Evolutionary conservation across 208 protist species (phyloP).

Genomic region (Leptomonas pyrrhocoris): DNA sequence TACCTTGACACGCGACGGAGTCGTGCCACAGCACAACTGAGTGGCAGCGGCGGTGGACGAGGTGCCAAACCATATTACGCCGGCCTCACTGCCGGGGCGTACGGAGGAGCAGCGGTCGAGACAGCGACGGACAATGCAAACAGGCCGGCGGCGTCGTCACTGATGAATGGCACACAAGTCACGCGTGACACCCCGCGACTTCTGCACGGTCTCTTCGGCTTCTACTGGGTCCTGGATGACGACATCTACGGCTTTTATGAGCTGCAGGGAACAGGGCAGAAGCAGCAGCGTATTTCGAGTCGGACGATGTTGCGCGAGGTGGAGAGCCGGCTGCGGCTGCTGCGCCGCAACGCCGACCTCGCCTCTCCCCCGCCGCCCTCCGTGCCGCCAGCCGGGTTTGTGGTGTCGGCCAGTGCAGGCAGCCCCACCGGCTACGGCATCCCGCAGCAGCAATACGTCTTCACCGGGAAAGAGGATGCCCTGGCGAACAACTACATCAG

Average conservation of each 20-base stretch:
- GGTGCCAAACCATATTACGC: neutral
- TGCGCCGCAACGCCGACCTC: conserved; percentile 37
- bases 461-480: conserved; percentile 44
- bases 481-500: conserved; percentile 36
- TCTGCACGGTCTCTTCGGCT: conserved; percentile 55
- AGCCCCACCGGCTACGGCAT: neutral
- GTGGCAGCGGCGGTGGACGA: neutral
- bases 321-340: conserved; percentile 44
- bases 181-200: conserved; percentile 20
- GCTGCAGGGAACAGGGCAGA: conserved; percentile 13
- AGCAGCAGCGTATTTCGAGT: conserved; percentile 60
- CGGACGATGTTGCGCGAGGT: conserved; percentile 67
- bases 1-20: conserved; percentile 12
- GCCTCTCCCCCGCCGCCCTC: conserved; percentile 21
- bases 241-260: conserved; percentile 78
- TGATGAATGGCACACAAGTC: neutral
- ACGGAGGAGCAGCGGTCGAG: neutral
- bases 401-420: neutral
- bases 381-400: conserved; percentile 12
- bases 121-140: neutral
- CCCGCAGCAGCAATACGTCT: conserved; percentile 23
- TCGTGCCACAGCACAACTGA: neutral
- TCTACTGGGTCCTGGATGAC: conserved; percentile 91
- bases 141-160: neutral
- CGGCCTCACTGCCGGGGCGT: neutral